A percentile compares a stretch with the other conserved stretches of the same genome.
Evolutionary conservation across 176 grass and related monocot genomes (phyloP).

Genomic region (Musa acuminata): DNA sequence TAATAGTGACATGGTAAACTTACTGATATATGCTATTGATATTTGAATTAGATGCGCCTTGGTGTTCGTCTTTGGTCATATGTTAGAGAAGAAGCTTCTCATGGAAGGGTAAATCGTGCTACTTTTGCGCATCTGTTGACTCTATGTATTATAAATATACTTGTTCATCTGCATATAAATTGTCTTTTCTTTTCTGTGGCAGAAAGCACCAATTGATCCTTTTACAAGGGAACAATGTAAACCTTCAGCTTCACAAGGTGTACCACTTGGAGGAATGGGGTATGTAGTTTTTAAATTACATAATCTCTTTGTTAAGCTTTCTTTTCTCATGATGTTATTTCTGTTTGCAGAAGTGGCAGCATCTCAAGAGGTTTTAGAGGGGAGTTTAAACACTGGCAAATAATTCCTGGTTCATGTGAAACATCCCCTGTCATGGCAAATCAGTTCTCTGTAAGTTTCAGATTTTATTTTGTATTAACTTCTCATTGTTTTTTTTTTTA

Average conservation of each 20-base stretch:
- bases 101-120: slow-evolving; percentile 59
- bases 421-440: slow-evolving; percentile 88
- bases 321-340: too few relatives aligned
- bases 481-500: slow-evolving; percentile 4
- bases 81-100: slow-evolving; percentile 92
- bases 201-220: slow-evolving; percentile 99
- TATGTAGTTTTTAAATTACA: too few relatives aligned
- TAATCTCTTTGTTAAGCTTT: too few relatives aligned
- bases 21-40: not conserved
- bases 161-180: too few relatives aligned
- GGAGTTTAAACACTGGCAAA: slow-evolving; percentile 94
- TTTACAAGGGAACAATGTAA: slow-evolving; percentile 69
- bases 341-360: slow-evolving; percentile 56
- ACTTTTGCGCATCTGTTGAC: too few relatives aligned
- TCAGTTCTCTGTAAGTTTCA: slow-evolving; percentile 80
- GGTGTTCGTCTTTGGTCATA: slow-evolving; percentile 99
- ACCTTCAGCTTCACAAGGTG: slow-evolving; percentile 81
- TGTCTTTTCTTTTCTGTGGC: too few relatives aligned
- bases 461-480: slow-evolving; percentile 15
- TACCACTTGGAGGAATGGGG: slow-evolving; percentile 98
- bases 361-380: slow-evolving; percentile 99
- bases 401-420: slow-evolving; percentile 83
- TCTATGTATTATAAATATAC: too few relatives aligned
- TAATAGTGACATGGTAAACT: slow-evolving; percentile 2
- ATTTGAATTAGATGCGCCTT: slow-evolving; percentile 58